Evolutionary conservation across 164 flowering plant genomes (phyloP), one percentile per base, ranked within the genome.

Genomic region (Vitis labrusca): DNA sequence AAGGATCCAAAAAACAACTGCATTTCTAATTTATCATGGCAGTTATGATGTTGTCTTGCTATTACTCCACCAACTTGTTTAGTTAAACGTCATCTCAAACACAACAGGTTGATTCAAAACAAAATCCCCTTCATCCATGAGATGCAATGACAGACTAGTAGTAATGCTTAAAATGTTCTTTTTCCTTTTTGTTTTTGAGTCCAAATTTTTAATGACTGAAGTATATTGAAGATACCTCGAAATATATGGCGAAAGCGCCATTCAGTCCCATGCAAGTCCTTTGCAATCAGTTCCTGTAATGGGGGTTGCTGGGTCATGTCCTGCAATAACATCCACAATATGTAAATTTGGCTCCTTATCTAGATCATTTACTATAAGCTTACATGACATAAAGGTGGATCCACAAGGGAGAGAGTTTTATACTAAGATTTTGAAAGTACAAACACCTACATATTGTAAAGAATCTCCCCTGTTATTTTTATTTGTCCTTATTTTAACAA

Each of bases 161-260:
- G 44, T 37, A 6, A 37, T 37, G 44, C 44, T 37, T 3, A 3
- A 37, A 37, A 37, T 37, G 44, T 6, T 6, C 44, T 37, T 37
- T 37, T 37, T 57, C 2, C 1, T 37, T 37, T 37, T 37, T 57
- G 3, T n/a, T 15, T n/a, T 57, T 57, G 6, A 57, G 23, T 9
- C 27, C 60, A 16, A 57, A n/a, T 57, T n/a, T 9, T 57, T 57
- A 15, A n/a, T 63, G 29, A 16, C 51, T 15, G 23, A 49, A 47
- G 5, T 3, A 53, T 44, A 23, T 11, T 56, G 19, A 59, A 57
- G 54, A 32, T 77, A 88, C 95, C 95, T 8, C 95, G 86, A 65
- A 62, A 87, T 12, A 83, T 79, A 70, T 90, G 95, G 12, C 89
- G 83, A 57, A 90, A 85, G 58, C 53, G 73, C 92, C 95, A 90